Base-by-base conservation (phyloP, 164 flowering plant species). In the Kalanchoe fedtschenkoi region DNA sequence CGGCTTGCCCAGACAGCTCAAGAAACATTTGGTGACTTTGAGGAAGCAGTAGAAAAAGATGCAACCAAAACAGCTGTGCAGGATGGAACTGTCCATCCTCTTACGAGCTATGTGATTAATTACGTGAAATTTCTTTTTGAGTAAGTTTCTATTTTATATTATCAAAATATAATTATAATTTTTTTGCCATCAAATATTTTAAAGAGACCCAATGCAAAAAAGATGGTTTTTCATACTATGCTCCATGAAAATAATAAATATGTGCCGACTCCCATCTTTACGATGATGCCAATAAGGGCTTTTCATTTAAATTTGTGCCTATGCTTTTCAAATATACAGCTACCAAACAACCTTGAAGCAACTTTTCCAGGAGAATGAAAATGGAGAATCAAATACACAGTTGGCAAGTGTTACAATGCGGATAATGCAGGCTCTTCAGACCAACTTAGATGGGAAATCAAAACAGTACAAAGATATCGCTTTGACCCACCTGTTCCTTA, bases 21-120 rank as follows among this genome's bases (percentile, higher is more conserved):
- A 72, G 96, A 92, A 68, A 92, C 98, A 32, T 89, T 86, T 70
- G 88, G 90, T 61, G 96, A 89, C 78, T 92, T 92, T 76, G 97
- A 86, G 77, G 97, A 89, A 73, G 97, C 96, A 19, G 98, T 89
- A 72, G 96, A 92, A 67, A 92, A 89, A 64, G 98, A 92, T 85
- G 95, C 93, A n/a, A 92, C 96, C 47, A 92, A 88, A 78, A 89
- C 98, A 63, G 85, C 96, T 24, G 96, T 89, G 30, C 66, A 75
- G 41, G 98, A 92, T 82, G 98, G 98, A 71, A 92, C 98, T 63
- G 96, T 92, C 30, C 98, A 92, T 81, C 96, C 98, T 51, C 69
- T 92, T 69, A 92, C 98, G 33, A 89, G 96, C 83, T 92, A 92
- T 81, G 98, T 92, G 65, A 89, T 92, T 59, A 89, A 92, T 67